A percentile compares a stretch with the other conserved stretches of the same genome.
These are phyloP conservation scores for Theobroma cacao DNA, from an alignment of 345 rosid species.

Conservation along the genomic window DNA sequence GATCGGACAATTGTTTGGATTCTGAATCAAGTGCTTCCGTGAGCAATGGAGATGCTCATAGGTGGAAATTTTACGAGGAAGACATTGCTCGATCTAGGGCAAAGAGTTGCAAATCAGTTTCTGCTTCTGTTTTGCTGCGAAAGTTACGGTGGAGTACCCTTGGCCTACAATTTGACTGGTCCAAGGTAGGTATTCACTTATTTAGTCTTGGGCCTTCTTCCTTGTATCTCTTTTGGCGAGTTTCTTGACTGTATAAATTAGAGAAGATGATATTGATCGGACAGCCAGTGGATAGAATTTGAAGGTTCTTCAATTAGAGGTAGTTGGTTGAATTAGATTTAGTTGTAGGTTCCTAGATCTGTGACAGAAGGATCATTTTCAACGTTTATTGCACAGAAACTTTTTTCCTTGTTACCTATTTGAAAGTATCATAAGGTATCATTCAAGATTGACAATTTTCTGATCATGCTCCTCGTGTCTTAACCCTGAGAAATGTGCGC, in stretches of 20 bases:
- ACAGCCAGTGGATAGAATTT: not conserved
- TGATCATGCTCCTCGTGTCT: not conserved
- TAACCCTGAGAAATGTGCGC: not conserved
- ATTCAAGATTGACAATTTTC: not conserved
- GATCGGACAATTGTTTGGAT: constrained; percentile 18
- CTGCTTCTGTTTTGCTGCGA: constrained; percentile 53
- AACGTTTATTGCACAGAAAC: not conserved
- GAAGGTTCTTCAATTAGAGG: not conserved
- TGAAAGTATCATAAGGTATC: not conserved
- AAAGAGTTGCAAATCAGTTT: constrained; percentile 38
- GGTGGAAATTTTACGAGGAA: constrained; percentile 63
- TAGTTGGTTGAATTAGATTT: not conserved
- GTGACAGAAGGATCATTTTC: not conserved
- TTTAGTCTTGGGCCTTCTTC: not conserved
- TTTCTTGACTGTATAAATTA: not conserved
- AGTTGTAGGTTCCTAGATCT: not conserved
- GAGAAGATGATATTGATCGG: not conserved
- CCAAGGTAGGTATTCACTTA: constrained; percentile 64
- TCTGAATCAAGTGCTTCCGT: constrained; percentile 24
- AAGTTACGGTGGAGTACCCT: constrained; percentile 95
- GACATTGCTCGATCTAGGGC: constrained; percentile 24
- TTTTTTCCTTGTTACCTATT: not conserved
- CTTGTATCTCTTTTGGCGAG: not conserved
- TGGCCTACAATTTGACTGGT: constrained; percentile 93
- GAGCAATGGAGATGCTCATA: constrained; percentile 24